A percentile compares a stretch with the other conserved stretches of the same genome.
These are phyloP conservation scores for Chaetomiaceae sp. DNA, from an alignment of 2,329 filamentous ascomycete species.

Conservation along the genomic window DNA sequence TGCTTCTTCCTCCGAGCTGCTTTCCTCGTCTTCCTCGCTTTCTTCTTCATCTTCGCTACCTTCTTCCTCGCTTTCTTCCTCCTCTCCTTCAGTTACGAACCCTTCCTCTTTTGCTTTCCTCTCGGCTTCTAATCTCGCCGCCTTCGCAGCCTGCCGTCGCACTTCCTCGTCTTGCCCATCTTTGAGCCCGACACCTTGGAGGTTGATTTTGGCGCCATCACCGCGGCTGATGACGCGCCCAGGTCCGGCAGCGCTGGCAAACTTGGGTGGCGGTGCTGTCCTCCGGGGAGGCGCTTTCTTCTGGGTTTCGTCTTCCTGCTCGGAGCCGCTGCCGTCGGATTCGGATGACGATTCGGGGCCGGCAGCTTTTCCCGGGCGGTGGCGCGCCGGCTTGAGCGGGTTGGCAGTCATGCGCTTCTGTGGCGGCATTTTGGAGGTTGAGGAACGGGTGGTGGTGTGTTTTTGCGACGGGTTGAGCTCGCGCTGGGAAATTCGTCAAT, in stretches of 20 bases:
- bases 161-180: slow-evolving; percentile 44
- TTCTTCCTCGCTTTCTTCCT: slow-evolving; percentile 39
- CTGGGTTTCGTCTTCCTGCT: slow-evolving; percentile 20
- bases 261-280: slow-evolving; percentile 54
- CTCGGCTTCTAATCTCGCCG: slow-evolving; percentile 40
- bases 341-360: slow-evolving; percentile 42
- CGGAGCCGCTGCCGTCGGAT: slow-evolving; percentile 27
- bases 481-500: not conserved
- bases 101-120: slow-evolving; percentile 54
- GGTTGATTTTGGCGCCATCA: slow-evolving; percentile 45
- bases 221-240: slow-evolving; percentile 51
- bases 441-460: not conserved
- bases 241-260: slow-evolving; percentile 41
- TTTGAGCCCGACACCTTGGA: slow-evolving; percentile 28
- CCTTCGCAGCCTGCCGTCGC: slow-evolving; percentile 44
- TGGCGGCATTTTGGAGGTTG: slow-evolving; percentile 51
- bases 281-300: slow-evolving; percentile 27
- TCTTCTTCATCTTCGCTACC: slow-evolving; percentile 29
- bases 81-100: slow-evolving; percentile 56
- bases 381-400: slow-evolving; percentile 71
- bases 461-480: not conserved
- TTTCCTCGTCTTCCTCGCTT: slow-evolving; percentile 35
- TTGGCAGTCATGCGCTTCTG: slow-evolving; percentile 88
- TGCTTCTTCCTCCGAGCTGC: slow-evolving; percentile 51
- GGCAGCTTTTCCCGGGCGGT: slow-evolving; percentile 77